Evolutionary conservation across 1,284 basidiomycete species (phyloP).

Genomic region (Irpex sp.): DNA sequence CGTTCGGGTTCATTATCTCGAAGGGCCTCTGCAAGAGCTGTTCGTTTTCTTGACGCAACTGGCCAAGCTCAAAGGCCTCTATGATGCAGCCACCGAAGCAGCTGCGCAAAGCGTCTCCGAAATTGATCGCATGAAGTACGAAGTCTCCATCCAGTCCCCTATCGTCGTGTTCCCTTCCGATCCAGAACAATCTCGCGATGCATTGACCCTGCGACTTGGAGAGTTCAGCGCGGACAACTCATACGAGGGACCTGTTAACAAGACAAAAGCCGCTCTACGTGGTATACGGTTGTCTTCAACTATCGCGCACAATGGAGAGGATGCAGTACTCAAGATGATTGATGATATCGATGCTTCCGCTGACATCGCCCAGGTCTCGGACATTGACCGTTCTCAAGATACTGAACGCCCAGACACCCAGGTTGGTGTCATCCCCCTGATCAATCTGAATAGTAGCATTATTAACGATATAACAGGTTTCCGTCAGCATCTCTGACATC

Average conservation of each 20-base stretch:
- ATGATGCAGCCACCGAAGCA: conserved; percentile 92
- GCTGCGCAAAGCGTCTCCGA: conserved; percentile 91
- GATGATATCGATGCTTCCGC: conserved; percentile 86
- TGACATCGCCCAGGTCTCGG: conserved; percentile 62
- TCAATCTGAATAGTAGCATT: background rate
- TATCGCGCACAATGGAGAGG: conserved; percentile 46
- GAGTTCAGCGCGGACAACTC: conserved; percentile 86
- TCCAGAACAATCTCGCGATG: conserved; percentile 60
- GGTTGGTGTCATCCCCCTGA: conserved; percentile 38
- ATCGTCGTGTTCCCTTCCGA: conserved; percentile 89
- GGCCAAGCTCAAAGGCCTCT: conserved; percentile 88
- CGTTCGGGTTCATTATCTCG: conserved; percentile 86
- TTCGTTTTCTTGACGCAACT: conserved; percentile 87
- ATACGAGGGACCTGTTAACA: conserved; percentile 62
- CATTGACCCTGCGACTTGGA: conserved; percentile 82
- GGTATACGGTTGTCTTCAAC: conserved; percentile 86
- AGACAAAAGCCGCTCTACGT: conserved; percentile 75
- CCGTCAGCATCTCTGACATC: conserved; percentile 85
- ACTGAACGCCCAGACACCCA: conserved; percentile 63
- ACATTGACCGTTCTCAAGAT: conserved; percentile 47
- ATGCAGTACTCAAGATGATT: conserved; percentile 78
- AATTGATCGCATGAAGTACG: conserved; percentile 90
- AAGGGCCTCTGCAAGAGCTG: conserved; percentile 84
- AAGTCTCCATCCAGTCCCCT: conserved; percentile 88
- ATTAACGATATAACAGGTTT: conserved; percentile 44